Percentiles rank a stretch among this genome's conserved stretches.
Conservation (phyloP, 1,284 basidiomycete genomes). For the Sporisorium reilianum region DNA sequence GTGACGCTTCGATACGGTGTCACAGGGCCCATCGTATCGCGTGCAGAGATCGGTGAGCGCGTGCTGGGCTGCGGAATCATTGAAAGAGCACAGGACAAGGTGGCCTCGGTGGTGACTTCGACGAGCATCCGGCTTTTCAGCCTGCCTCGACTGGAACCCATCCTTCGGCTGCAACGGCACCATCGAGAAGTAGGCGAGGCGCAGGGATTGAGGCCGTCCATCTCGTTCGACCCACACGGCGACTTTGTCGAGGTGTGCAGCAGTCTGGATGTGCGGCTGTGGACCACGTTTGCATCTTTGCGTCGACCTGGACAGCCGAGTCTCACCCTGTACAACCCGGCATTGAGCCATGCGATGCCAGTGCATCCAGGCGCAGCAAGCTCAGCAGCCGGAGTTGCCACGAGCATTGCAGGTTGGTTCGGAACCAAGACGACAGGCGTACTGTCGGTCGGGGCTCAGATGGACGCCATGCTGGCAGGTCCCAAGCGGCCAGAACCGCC, state of each 20-base stretch:
- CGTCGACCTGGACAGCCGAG: constrained; percentile 55
- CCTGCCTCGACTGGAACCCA: constrained; percentile 55
- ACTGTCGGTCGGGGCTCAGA: constrained; percentile 50
- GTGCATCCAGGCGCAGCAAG: constrained; percentile 52
- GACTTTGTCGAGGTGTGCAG: constrained; percentile 62
- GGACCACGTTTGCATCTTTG: constrained; percentile 58
- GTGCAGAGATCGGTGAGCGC: constrained; percentile 52
- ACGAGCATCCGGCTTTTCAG: constrained; percentile 56
- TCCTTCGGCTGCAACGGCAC: constrained; percentile 60
- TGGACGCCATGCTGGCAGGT: constrained; percentile 55
- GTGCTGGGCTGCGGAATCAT: constrained; percentile 54
- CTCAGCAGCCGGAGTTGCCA: constrained; percentile 55
- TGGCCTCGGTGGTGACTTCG: constrained; percentile 46
- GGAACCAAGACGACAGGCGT: constrained; percentile 51
- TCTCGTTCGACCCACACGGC: constrained; percentile 55
- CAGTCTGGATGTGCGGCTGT: constrained; percentile 62
- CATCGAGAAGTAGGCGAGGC: constrained; percentile 47
- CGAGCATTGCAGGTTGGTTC: constrained; percentile 59
- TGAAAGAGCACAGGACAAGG: constrained; percentile 43
- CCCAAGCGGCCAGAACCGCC: constrained; percentile 51
- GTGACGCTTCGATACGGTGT: constrained; percentile 46
- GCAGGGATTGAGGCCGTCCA: constrained; percentile 18
- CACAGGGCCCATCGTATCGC: constrained; percentile 49
- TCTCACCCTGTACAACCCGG: constrained; percentile 45
- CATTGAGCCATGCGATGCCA: constrained; percentile 39